phyloP scores from a whole-genome alignment of 202 grass and related monocot species.

The Bolboschoenoplectus hybrid region DNA sequence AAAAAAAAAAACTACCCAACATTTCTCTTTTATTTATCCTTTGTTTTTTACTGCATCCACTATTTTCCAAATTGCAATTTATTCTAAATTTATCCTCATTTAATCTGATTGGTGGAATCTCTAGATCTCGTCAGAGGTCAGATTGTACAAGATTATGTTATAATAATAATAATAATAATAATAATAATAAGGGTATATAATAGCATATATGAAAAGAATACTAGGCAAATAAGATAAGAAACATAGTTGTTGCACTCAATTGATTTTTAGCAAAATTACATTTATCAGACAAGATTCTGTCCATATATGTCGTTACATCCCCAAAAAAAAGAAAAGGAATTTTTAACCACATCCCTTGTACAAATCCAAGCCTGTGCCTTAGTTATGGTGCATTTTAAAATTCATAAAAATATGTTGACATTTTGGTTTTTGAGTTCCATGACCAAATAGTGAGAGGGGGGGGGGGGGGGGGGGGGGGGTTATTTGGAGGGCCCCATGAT shows the following conservation, averaged over 20 bases:
- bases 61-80: background rate
- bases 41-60: background rate
- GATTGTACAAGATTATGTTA: slow-evolving; percentile 25
- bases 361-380: background rate
- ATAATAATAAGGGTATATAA: background rate
- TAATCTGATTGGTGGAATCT: slow-evolving; percentile 11
- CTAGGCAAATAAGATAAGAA: background rate
- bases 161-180: background rate
- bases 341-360: background rate
- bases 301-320: background rate
- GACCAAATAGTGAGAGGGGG: no score
- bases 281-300: background rate
- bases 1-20: background rate
- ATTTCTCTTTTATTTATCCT: background rate
- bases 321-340: background rate
- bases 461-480: no score
- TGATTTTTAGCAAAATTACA: background rate
- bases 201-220: background rate
- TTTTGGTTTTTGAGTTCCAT: no score
- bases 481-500: no score
- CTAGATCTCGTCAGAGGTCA: slow-evolving; percentile 26
- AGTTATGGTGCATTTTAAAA: no score
- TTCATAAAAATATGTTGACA: no score
- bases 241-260: background rate
- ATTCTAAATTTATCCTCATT: background rate